Base-by-base conservation (phyloP, 768 basidiomycete genomes). In the Collybia nuda region DNA sequence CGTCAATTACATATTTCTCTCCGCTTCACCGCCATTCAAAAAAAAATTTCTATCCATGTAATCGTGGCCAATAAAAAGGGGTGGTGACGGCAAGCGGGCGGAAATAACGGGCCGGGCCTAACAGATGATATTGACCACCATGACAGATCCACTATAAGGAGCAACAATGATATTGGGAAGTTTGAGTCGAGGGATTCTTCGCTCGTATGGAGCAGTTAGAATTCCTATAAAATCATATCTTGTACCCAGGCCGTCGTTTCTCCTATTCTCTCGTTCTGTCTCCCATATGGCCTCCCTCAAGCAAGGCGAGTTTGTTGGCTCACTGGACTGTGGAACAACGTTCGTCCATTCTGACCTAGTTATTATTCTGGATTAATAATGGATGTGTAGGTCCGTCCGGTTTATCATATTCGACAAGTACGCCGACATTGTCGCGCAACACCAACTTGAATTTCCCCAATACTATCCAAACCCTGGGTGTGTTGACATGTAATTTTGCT, bases 301-400 rank as follows among this genome's bases (percentile, higher is more conserved):
- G 60, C 78, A 81, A 59, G 85, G 84, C 52, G 85, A 93, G 64
- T 93, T 96, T 66, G 86, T 97, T 39, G 94, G 92, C 48, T 91
- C 92, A 44, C 76, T 97, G 52, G 94, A 97, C 68, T 96, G 94
- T 62, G 94, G 94, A 36, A 97, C 94, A 43, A 97, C 94, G 93
- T 94, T 60, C 65, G 90, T 72, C 28, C 45, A 24, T 50, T 19
- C n/a, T n/a, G 38, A 24, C 28, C 28, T 23, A 21, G 28, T 14
- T 46, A 23, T 44, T 22, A 17, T n/a, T 15, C 14, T 40, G 18
- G 48, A 42, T 39, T 23, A 35, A 24, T 26, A 28, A 40, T 40
- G 23, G 45, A 44, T 47, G 15, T 53, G 29, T 39, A 95, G 93
- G 9, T 94, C 93, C 12, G 88, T 91, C 18, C 84, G 94, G 44